Conservation (phyloP, 192 early-diverging fungal genomes). For the Coemansia sp. region DNA sequence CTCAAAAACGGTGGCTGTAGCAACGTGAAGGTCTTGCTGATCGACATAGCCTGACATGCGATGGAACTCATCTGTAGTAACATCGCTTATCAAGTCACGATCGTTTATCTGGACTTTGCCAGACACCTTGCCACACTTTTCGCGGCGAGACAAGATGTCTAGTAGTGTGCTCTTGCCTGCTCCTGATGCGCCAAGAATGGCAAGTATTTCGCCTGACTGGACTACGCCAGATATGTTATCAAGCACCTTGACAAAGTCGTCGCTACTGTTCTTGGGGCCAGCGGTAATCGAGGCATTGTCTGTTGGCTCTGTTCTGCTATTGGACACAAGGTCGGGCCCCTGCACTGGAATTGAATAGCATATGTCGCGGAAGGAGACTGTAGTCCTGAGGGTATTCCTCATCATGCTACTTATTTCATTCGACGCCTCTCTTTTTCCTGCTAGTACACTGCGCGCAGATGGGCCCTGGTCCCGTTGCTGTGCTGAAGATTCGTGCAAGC, state of each 20-base stretch:
- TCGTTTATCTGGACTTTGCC: slow-evolving; percentile 91
- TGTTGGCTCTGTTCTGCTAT: neutral
- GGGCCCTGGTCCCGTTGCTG: neutral
- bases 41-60: slow-evolving; percentile 82
- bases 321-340: slow-evolving; percentile 23
- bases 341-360: slow-evolving; percentile 39
- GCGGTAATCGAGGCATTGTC: neutral
- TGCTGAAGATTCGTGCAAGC: neutral
- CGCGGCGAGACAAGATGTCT: slow-evolving; percentile 83
- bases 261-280: too few species aligned
- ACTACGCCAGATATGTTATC: slow-evolving; percentile 74
- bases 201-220: slow-evolving; percentile 83
- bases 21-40: slow-evolving; percentile 87
- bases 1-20: slow-evolving; percentile 87
- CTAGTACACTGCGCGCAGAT: neutral
- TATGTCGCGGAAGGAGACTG: slow-evolving; percentile 44
- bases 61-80: slow-evolving; percentile 63
- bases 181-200: slow-evolving; percentile 91
- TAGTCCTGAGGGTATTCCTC: slow-evolving; percentile 20
- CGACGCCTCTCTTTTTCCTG: neutral
- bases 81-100: slow-evolving; percentile 57
- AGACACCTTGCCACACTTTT: slow-evolving; percentile 66
- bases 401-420: slow-evolving; percentile 33
- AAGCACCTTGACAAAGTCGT: slow-evolving; percentile 49
- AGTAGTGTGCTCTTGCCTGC: slow-evolving; percentile 94